These are phyloP conservation scores for Cucumis cinereus DNA, from an alignment of 306 rosid genomes.

Conservation along the genomic window DNA sequence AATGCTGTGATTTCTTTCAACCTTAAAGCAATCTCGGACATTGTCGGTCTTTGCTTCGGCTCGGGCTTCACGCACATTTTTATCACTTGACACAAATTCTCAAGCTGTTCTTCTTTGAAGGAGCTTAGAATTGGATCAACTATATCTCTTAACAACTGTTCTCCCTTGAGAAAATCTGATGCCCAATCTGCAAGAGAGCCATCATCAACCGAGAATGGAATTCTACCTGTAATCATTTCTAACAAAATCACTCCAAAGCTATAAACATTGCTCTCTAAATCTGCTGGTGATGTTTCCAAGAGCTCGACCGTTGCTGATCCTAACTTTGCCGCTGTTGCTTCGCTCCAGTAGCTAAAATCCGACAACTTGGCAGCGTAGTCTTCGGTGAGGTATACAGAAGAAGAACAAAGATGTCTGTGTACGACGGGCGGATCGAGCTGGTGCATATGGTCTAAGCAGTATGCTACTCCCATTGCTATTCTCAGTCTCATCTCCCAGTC, in stretches of 20 bases:
- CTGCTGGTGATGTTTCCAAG: constrained; percentile 22
- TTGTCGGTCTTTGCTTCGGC: constrained; percentile 41
- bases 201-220: constrained; percentile 41
- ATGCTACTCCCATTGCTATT: constrained; percentile 87
- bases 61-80: constrained; percentile 39
- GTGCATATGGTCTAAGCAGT: constrained; percentile 81
- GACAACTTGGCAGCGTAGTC: constrained; percentile 85
- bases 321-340: constrained; percentile 27
- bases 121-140: constrained; percentile 54
- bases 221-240: constrained; percentile 65
- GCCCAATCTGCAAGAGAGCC: constrained; percentile 48
- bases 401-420: constrained; percentile 47
- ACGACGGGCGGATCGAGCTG: constrained; percentile 49
- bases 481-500: constrained; percentile 76
- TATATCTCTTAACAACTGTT: constrained; percentile 37
- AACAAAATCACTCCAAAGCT: constrained; percentile 64
- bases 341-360: constrained; percentile 59
- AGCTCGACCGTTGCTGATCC: constrained; percentile 19
- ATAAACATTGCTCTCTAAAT: constrained; percentile 48
- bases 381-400: constrained; percentile 69
- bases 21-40: constrained; percentile 41
- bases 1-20: constrained; percentile 54
- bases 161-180: constrained; percentile 39
- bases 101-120: constrained; percentile 36
- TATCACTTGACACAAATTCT: constrained; percentile 37